Evolutionary conservation across 192 early-diverging fungal genomes (phyloP), one percentile per base, ranked within the genome.

Genomic region (Backusella morwellensis): DNA sequence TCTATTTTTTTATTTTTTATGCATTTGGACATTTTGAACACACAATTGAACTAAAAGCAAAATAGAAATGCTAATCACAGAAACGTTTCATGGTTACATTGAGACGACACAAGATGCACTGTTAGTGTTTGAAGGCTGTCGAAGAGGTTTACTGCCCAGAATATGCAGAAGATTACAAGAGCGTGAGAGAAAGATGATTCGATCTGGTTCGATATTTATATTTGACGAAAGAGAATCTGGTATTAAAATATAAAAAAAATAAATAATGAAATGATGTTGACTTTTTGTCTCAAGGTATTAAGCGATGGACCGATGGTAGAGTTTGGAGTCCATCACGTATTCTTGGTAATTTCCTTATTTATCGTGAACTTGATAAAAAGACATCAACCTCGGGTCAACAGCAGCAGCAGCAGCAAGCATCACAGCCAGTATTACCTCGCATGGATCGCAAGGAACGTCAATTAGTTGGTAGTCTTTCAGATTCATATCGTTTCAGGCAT

Each of bases 241-340:
- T 77, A 75, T 68, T 50, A 50, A 32, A 2, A 32, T 32, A 32
- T 32, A 32, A 32, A 32, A 32, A 3, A 50, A 70, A 70, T 4
- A 38, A 21, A 36, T 36, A 41, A 12, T 38, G n/a, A 69, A 69
- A 66, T 35, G 0, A 17, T 67, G 17, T 40, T 54, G 15, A 34
- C 26, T 34, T 44, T 9, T 67, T 19, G 32, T 32, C 32, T 42
- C 0, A 71, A 82, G 80, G 91, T 4, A 94, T 95, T 83, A 94
- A 93, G 79, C 88, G 95, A 17, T 97, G 95, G 95, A 96, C 95
- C 0, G 94, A 95, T 72, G 93, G 93, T 6, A 85, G 90, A 6
- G 81, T 89, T 15, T 95, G 94, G 94, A 92, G 93, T 42, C 94
- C 94, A 7, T 95, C 93, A 14, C 89, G 94, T 35, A 94, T 95